These are phyloP conservation scores for Sphaerulina populicola DNA, from an alignment of 2,329 filamentous ascomycete genomes.

Conservation along the genomic window DNA sequence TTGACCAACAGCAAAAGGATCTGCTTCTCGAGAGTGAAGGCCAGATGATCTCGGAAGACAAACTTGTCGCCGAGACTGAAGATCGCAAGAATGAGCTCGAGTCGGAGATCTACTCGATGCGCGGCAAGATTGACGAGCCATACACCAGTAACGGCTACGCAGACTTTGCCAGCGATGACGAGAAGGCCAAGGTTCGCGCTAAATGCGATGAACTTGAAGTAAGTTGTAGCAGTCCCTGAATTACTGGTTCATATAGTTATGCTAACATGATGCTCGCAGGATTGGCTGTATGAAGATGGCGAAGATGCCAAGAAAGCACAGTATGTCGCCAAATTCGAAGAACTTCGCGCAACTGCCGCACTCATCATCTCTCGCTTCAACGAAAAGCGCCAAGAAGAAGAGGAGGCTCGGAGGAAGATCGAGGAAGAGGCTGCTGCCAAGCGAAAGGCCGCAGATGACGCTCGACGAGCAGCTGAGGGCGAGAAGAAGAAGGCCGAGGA, in stretches of 20 bases:
- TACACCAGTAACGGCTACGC: conserved; percentile 50
- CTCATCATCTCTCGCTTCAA: conserved; percentile 91
- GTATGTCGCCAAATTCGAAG: conserved; percentile 91
- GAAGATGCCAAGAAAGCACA: conserved; percentile 89
- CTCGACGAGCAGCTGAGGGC: conserved; percentile 69
- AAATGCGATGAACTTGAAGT: conserved; percentile 85
- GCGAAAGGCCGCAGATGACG: conserved; percentile 59
- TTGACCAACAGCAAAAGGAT: conserved; percentile 62
- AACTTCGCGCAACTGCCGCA: conserved; percentile 82
- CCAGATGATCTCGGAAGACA: conserved; percentile 94
- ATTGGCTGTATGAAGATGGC: conserved; percentile 97
- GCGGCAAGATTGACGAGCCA: conserved; percentile 87
- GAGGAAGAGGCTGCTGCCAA: conserved; percentile 59
- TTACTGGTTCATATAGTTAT: neutral
- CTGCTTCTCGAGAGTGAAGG: conserved; percentile 71
- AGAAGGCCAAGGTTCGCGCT: conserved; percentile 76
- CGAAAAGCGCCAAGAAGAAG: conserved; percentile 85
- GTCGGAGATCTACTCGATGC: conserved; percentile 92
- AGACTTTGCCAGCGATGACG: conserved; percentile 80
- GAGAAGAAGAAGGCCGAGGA: conserved; percentile 48
- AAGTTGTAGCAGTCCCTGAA: conserved; percentile 35
- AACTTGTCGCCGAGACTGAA: conserved; percentile 94
- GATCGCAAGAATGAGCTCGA: conserved; percentile 99
- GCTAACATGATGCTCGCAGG: conserved; percentile 45
- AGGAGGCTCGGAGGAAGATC: conserved; percentile 58